Conservation (phyloP, 495 filamentous ascomycete genomes). For the Talaromyces thailandensis region DNA sequence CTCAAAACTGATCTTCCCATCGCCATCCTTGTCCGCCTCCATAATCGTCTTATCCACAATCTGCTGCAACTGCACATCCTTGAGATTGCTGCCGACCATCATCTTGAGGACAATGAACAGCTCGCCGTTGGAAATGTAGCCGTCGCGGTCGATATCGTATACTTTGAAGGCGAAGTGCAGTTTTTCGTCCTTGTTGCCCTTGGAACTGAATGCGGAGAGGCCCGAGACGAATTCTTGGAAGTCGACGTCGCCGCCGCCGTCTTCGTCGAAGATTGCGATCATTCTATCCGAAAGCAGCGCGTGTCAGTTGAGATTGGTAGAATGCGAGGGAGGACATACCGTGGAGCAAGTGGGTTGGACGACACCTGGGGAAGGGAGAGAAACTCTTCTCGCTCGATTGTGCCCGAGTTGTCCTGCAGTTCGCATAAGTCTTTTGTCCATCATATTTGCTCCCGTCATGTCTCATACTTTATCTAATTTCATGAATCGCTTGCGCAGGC, state of each 20-base stretch:
- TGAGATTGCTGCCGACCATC: constrained; percentile 99
- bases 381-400: constrained; percentile 98
- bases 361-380: constrained; percentile 94
- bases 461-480: constrained; percentile 84
- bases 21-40: constrained; percentile 93
- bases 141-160: constrained; percentile 98
- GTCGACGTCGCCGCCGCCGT: constrained; percentile 95
- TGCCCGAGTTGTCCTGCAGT: constrained; percentile 85
- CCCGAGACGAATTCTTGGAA: constrained; percentile 99
- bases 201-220: constrained; percentile 88
- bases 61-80: constrained; percentile 95
- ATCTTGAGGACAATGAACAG: constrained; percentile 99
- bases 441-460: neutral
- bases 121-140: constrained; percentile 98
- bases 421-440: neutral
- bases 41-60: constrained; percentile 99
- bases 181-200: constrained; percentile 99
- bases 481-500: constrained; percentile 95
- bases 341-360: constrained; percentile 91
- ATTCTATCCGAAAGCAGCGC: constrained; percentile 46
- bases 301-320: neutral
- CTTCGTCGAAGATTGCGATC: constrained; percentile 99
- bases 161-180: constrained; percentile 97
- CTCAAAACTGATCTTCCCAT: constrained; percentile 98
- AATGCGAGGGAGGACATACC: constrained; percentile 38